Evolutionary conservation across 148 eudicot genomes (phyloP), one percentile per base, ranked within the genome.

Genomic region (Polygonum aviculare): DNA sequence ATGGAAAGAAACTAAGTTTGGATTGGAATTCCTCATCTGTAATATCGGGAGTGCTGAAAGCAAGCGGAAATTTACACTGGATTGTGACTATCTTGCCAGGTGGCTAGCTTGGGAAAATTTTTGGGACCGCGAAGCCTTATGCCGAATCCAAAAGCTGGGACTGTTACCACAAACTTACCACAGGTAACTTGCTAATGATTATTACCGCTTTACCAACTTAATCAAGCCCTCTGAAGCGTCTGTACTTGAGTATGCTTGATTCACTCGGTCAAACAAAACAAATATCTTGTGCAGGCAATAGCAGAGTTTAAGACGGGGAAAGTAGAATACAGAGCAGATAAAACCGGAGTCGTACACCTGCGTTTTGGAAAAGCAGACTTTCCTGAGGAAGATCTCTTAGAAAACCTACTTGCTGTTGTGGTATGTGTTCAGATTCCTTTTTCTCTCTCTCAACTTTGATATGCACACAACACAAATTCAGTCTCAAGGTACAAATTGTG

Each of bases 111-210:
- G 18, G 98, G 98, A 76, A 95, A 84, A 83, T 78, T 95, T 76
- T 77, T 95, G 79, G 98, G 97, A 65, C 98, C 98, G 45, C 81
- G 97, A 76, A 97, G 98, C 79, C 97, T 95, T 51, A 95, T 95
- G 97, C 98, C 98, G 73, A 92, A 86, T 84, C 98, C 98, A 45
- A 95, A 95, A 82, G 97, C 98, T 70, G 98, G 98, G 67, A 95
- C 98, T 22, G 97, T 92, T 22, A 85, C 98, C 63, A 79, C 96
- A 60, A 90, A 90, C 80, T 80, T 94, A 75, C 92, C 94, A 71
- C 97, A 95, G 98, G 98, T 95, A 87, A 77, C 78, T 33, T 80
- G 12, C 33, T 40, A n/a, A 18, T 0, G 41, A 40, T 12, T 35
- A 0, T 12, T 35, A 0, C 39, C 6, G 36, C 21, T 60, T 60